Percentiles rank a stretch among this genome's conserved stretches.
Conservation (phyloP, 2,329 filamentous ascomycete genomes). For the Cercospora berteroae region DNA sequence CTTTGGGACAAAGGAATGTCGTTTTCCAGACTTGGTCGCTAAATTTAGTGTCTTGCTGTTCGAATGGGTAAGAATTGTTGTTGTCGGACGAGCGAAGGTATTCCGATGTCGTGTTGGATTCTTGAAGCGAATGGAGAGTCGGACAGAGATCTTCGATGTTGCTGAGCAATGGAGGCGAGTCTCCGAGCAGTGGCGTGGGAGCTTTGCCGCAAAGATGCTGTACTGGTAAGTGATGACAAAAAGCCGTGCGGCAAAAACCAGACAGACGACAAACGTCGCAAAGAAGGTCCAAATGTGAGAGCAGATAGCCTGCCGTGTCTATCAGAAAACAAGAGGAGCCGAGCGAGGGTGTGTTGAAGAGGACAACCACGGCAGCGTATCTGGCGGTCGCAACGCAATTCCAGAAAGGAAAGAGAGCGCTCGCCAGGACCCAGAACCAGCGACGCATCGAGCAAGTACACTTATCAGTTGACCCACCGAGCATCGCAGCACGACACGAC, state of each 20-base stretch:
- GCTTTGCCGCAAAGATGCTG: background rate
- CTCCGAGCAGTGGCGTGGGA: background rate
- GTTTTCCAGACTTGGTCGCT: background rate
- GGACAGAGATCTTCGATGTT: background rate
- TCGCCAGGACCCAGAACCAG: background rate
- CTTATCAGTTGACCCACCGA: constrained; percentile 9
- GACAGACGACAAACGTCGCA: background rate
- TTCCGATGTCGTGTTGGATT: background rate
- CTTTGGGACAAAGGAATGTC: constrained; percentile 12
- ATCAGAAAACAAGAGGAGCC: background rate
- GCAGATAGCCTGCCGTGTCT: background rate
- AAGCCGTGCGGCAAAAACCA: background rate
- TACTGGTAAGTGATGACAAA: background rate
- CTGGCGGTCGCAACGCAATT: constrained; percentile 2
- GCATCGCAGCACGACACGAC: background rate
- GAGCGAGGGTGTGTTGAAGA: background rate
- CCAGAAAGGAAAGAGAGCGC: background rate
- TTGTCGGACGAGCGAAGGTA: background rate
- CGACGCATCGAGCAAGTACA: constrained; percentile 2
- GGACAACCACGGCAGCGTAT: background rate
- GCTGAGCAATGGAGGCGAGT: background rate
- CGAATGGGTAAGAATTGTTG: background rate
- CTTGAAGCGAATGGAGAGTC: background rate
- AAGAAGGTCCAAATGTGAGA: background rate
- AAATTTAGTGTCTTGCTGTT: background rate